Percentiles rank a stretch among this genome's conserved stretches.
These are phyloP conservation scores for Myriosclerotinia curreyana DNA, from an alignment of 2,329 filamentous ascomycete species.

Conservation along the genomic window DNA sequence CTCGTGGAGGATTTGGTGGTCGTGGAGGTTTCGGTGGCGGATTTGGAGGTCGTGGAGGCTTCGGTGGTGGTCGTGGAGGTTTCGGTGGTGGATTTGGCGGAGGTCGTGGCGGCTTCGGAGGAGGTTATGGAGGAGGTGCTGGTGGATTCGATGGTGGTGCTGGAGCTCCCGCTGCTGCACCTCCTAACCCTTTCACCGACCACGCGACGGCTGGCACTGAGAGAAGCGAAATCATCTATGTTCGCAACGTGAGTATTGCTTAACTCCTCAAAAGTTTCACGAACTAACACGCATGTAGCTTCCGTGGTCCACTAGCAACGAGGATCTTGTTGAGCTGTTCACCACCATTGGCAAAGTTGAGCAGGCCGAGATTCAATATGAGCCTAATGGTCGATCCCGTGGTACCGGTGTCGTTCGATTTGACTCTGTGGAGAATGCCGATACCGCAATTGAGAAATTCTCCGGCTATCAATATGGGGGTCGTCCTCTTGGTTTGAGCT, in stretches of 20 bases:
- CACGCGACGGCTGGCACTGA: conserved; percentile 85
- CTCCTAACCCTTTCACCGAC: conserved; percentile 93
- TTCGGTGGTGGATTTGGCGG: conserved; percentile 47
- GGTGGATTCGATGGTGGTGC: conserved; percentile 34
- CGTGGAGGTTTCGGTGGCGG: conserved; percentile 50
- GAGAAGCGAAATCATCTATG: conserved; percentile 80
- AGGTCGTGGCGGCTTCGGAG: conserved; percentile 44
- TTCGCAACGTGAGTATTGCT: conserved; percentile 78
- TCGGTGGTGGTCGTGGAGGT: conserved; percentile 58
- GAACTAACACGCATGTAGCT: conserved; percentile 55
- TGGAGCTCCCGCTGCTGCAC: conserved; percentile 53
- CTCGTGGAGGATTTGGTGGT: conserved; percentile 46
- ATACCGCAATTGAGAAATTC: conserved; percentile 95
- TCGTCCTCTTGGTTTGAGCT: conserved; percentile 87
- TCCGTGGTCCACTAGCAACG: conserved; percentile 98
- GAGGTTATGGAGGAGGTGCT: conserved; percentile 54
- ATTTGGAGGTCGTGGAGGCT: conserved; percentile 55
- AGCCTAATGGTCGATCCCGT: conserved; percentile 90
- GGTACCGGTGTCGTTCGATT: conserved; percentile 97
- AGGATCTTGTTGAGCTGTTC: conserved; percentile 94
- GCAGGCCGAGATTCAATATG: conserved; percentile 98
- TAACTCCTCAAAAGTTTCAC: background rate
- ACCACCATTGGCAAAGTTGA: conserved; percentile 97
- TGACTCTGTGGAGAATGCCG: conserved; percentile 75
- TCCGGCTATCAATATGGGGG: conserved; percentile 97